Percentiles rank a stretch among this genome's conserved stretches.
phyloP scores from a whole-genome alignment of 1,284 basidiomycete species.

The Salmacisia buchloeana region DNA sequence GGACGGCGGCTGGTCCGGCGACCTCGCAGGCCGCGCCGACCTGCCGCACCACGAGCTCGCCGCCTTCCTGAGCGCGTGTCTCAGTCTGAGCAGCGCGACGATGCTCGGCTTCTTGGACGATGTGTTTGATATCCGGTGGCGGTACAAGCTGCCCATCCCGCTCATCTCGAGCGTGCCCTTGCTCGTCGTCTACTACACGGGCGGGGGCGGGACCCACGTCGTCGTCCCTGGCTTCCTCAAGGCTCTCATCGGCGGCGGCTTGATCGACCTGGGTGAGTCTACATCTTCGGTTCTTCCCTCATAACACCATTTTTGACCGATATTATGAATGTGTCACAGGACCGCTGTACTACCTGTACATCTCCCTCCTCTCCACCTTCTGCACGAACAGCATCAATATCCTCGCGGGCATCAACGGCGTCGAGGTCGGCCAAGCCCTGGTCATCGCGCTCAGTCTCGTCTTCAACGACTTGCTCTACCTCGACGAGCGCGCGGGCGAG shows the following conservation, averaged over 20 bases:
- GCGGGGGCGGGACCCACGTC: slow-evolving; percentile 85
- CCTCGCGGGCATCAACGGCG: slow-evolving; percentile 92
- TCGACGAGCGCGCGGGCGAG: slow-evolving; percentile 29
- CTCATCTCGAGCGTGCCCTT: slow-evolving; percentile 91
- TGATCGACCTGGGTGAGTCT: slow-evolving; percentile 75
- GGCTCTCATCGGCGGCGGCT: slow-evolving; percentile 57
- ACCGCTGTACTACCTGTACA: slow-evolving; percentile 91
- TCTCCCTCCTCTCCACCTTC: slow-evolving; percentile 91
- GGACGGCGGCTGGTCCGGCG: slow-evolving; percentile 27
- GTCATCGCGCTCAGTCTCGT: slow-evolving; percentile 86
- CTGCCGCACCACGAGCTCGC: slow-evolving; percentile 89
- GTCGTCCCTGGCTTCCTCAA: slow-evolving; percentile 65
- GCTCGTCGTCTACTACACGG: slow-evolving; percentile 91
- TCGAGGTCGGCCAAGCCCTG: slow-evolving; percentile 81
- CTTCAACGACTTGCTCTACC: slow-evolving; percentile 82
- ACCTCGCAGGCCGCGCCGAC: slow-evolving; percentile 53
- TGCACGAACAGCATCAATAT: slow-evolving; percentile 99
- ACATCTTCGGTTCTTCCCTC: not conserved
- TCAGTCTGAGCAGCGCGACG: slow-evolving; percentile 84
- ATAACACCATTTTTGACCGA: not conserved
- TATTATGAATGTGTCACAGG: slow-evolving; percentile 56
- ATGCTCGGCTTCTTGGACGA: slow-evolving; percentile 95
- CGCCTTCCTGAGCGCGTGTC: slow-evolving; percentile 82
- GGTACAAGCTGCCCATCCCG: slow-evolving; percentile 91
- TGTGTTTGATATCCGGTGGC: slow-evolving; percentile 96